These are phyloP conservation scores for Aureobasidium sp. DNA, from an alignment of 2,329 filamentous ascomycete species.

Conservation along the genomic window DNA sequence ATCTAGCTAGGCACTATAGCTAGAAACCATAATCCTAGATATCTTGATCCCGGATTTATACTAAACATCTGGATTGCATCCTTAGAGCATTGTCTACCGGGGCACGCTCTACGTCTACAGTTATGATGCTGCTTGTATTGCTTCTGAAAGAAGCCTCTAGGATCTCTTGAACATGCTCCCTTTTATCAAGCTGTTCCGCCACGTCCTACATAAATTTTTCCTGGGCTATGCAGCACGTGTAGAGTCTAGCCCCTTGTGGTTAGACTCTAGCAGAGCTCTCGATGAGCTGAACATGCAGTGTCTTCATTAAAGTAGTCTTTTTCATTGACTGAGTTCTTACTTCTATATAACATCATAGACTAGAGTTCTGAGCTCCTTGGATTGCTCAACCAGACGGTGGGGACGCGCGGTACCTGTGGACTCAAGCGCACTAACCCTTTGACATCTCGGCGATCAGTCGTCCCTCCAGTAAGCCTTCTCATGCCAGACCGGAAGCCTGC, in stretches of 20 bases:
- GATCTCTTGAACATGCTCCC: not conserved
- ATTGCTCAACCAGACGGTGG: slow-evolving; percentile 36
- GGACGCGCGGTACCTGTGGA: slow-evolving; percentile 44
- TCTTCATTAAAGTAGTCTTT: not conserved
- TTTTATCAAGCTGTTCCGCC: not conserved
- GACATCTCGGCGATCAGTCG: slow-evolving; percentile 25
- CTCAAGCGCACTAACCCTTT: slow-evolving; percentile 35
- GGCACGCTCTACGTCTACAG: too few relatives aligned
- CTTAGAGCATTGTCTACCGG: too few relatives aligned
- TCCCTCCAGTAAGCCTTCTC: slow-evolving; percentile 52
- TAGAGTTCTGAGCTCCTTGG: slow-evolving; percentile 28
- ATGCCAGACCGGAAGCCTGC: slow-evolving; percentile 41
- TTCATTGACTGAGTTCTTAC: not conserved
- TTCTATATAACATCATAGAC: not conserved
- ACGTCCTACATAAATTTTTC: too few relatives aligned
- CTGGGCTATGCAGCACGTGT: too few relatives aligned
- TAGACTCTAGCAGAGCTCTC: not conserved
- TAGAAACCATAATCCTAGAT: too few relatives aligned
- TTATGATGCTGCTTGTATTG: too few relatives aligned
- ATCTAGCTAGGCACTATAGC: not conserved
- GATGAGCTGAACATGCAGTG: not conserved
- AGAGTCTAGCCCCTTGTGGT: too few relatives aligned
- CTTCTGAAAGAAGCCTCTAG: too few relatives aligned
- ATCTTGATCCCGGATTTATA: too few relatives aligned
- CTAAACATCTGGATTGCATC: too few relatives aligned